Evolutionary conservation across 1,139 yeast genomes (phyloP), one percentile per base, ranked within the genome.

Genomic region (Petasospora fabianii): DNA sequence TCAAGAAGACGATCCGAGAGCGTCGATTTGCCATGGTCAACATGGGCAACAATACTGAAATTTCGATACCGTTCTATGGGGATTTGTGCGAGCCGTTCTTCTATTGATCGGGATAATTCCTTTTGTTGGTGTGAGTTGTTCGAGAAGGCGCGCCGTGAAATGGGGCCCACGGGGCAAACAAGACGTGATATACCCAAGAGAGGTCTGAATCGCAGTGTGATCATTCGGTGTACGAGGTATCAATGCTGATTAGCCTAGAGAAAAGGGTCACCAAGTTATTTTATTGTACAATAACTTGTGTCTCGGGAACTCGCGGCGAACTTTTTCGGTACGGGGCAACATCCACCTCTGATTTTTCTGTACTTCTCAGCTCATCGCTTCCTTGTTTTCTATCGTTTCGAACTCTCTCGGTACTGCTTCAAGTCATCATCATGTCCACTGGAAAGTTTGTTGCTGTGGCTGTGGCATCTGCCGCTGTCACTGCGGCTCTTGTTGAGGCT

Each of bases 21-120:
- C 0, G 98, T 92, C 2, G 96, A 85, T 60, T 92, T 92, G 0
- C 98, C 98, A 61, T 92, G 98, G 60, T 92, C 98, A 27, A 92
- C 94, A 66, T 92, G 98, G 2, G 98, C 97, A 27, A 88, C 97
- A 42, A 92, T 90, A 46, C 95, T 85, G 62, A 92, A 90, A 61
- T 88, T 90, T 46, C 98, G 64, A 59, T 84, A 90, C 51, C 87
- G 77, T 42, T 80, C 83, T 22, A 84, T 72, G 6, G 97, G 97
- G 32, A 90, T 87, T 32, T 69, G 69, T 24, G 75, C 68, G 44
- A 88, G 79, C 46, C 94, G 65, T 30, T 79, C 80, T 38, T 63
- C 64, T 8, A 61, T 27, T 13, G 35, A 24, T n/a, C 5, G 26
- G 15, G n/a, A 14, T n/a, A 18, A 22, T 16, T 24, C 32, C 18